Base-by-base conservation (phyloP, 2,329 filamentous ascomycete species). In the Diaporthe citri region DNA sequence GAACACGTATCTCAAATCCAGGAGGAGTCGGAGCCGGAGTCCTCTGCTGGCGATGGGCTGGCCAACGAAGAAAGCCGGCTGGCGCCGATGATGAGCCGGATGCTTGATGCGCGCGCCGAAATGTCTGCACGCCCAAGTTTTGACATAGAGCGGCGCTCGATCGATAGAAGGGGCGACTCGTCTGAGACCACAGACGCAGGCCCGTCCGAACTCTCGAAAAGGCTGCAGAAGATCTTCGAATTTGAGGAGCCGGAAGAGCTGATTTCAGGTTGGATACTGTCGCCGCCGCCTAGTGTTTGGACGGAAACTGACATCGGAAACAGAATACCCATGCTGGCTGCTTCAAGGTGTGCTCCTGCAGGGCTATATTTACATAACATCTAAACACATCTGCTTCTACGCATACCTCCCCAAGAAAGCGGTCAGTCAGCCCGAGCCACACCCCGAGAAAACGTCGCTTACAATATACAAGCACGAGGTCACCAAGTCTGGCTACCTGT, bases 361-460 rank as follows among this genome's bases (percentile, higher is more conserved):
- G 82, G 97, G 97, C 8, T 98, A 97, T 82, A 93, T 99, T 89
- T 98, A 98, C 85, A 94, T 99, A 80, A 98, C 97, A 0, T 89
- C 93, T 76, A 94, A 93, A 79, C 97, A 99, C 82, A 94, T 98
- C 76, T 98, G 96, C 85, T 99, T 98, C 83, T 98, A 98, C 82
- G 95, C 97, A 52, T 98, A 98, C 82, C 89, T 98, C n/a, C 95
- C 95, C 9, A 97, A 96, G 87, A 98, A 97, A 88, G 91, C 93
- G 70, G 93, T 94, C 87, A 84, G 92, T 81, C 36, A 55, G 34
- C 62, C 52, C 56, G 73, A 57, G 25, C 25, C 36, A 36, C 25
- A 56, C n/a, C 59, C 34, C 36, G 75, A 64, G 31, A 31, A 48
- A 22, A 31, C 28, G 10, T 72, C 39, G 25, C n/a, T 60, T 28